Evolutionary conservation across 2,329 filamentous ascomycete genomes (phyloP).

Genomic region (Talaromyces piceae): DNA sequence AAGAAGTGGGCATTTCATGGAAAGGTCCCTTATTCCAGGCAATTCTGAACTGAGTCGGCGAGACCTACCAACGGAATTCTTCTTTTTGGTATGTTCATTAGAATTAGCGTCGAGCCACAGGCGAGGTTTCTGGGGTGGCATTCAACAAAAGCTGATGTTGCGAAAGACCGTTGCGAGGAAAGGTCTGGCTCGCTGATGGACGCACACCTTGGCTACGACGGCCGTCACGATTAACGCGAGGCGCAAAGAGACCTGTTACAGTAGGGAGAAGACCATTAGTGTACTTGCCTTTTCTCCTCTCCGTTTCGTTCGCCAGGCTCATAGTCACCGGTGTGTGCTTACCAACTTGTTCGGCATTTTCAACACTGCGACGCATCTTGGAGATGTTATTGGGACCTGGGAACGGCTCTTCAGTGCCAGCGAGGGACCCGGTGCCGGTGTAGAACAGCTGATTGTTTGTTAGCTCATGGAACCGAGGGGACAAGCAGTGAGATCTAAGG

Average conservation of each 20-base stretch:
- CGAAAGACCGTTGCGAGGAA: slow-evolving; percentile 4
- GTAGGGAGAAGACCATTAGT: slow-evolving; percentile 3
- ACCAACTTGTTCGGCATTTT: slow-evolving; percentile 81
- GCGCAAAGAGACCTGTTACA: slow-evolving; percentile 75
- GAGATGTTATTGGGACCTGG: slow-evolving; percentile 74
- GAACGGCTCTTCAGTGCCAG: slow-evolving; percentile 67
- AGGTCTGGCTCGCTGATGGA: background rate
- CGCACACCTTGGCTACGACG: slow-evolving; percentile 1
- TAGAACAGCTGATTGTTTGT: slow-evolving; percentile 43
- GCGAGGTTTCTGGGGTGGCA: slow-evolving; percentile 5
- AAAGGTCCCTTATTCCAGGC: background rate
- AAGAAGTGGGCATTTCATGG: too few species aligned
- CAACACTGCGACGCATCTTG: slow-evolving; percentile 79
- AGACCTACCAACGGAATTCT: background rate
- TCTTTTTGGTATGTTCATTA: background rate
- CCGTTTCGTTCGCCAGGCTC: too few species aligned
- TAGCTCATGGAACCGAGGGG: slow-evolving; percentile 43
- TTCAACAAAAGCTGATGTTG: slow-evolving; percentile 5
- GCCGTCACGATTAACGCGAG: slow-evolving; percentile 62
- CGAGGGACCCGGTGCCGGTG: slow-evolving; percentile 43
- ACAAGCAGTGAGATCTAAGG: slow-evolving; percentile 21
- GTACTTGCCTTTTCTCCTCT: slow-evolving; percentile 6
- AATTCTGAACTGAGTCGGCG: background rate
- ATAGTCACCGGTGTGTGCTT: slow-evolving; percentile 23
- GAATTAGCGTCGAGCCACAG: background rate